These are phyloP conservation scores for Boletus reticuloceps DNA, from an alignment of 768 basidiomycete genomes.

Conservation along the genomic window DNA sequence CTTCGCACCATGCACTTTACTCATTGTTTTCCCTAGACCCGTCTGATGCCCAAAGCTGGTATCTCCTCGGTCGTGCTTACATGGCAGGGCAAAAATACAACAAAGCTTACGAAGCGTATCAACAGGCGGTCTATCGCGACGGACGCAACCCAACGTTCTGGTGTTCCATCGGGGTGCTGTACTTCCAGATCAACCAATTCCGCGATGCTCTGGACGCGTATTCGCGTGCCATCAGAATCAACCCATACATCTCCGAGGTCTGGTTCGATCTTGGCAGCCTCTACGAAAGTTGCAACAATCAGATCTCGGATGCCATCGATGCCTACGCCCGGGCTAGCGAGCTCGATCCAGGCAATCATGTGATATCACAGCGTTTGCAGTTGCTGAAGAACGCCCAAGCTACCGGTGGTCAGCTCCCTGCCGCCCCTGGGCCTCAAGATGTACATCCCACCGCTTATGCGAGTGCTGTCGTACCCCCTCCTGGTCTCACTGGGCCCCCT, in stretches of 20 bases:
- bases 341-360: constrained; percentile 81
- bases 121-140: constrained; percentile 98
- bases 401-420: constrained; percentile 71
- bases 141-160: constrained; percentile 99
- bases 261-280: constrained; percentile 91
- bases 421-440: constrained; percentile 91
- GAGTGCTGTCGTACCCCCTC: constrained; percentile 68
- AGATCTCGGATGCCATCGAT: constrained; percentile 97
- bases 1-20: background rate
- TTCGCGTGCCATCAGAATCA: constrained; percentile 97
- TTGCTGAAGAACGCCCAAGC: constrained; percentile 77
- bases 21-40: constrained; percentile 56
- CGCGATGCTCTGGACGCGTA: constrained; percentile 98
- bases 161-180: constrained; percentile 98
- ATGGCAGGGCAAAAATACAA: constrained; percentile 99
- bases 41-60: constrained; percentile 97
- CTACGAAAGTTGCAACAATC: constrained; percentile 98
- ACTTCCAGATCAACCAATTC: constrained; percentile 99
- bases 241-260: constrained; percentile 89
- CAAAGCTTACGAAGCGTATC: constrained; percentile 99
- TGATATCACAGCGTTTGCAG: constrained; percentile 78
- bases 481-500: constrained; percentile 65
- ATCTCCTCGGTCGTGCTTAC: constrained; percentile 95
- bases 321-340: constrained; percentile 95
- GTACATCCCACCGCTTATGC: constrained; percentile 96